phyloP scores from a whole-genome alignment of 2,329 filamentous ascomycete genomes.

The Aspergillus sclerotialis region DNA sequence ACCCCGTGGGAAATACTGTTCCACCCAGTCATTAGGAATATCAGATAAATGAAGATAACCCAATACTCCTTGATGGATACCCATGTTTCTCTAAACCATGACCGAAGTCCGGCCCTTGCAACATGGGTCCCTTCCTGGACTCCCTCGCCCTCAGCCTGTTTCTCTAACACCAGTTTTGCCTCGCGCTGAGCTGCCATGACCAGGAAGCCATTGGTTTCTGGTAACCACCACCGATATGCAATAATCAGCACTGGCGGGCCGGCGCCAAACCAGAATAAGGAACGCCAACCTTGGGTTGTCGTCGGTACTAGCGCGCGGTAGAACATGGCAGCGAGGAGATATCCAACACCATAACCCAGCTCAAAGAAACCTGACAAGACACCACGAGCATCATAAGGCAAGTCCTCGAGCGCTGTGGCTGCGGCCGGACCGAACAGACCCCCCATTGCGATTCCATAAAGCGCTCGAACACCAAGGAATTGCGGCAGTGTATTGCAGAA shows the following conservation, averaged over 20 bases:
- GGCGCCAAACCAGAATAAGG: background rate
- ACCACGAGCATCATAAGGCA: conserved; percentile 61
- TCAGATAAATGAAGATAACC: conserved; percentile 70
- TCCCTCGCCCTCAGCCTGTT: background rate
- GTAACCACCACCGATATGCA: background rate
- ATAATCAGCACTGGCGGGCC: background rate
- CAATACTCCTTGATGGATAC: conserved; percentile 63
- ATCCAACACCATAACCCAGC: conserved; percentile 74
- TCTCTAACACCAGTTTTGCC: background rate
- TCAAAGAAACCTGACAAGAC: conserved; percentile 77
- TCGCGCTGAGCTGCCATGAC: background rate
- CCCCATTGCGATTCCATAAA: conserved; percentile 76
- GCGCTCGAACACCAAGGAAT: conserved; percentile 65
- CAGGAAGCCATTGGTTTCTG: background rate
- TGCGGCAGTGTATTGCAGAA: conserved; percentile 65
- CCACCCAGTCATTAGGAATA: conserved; percentile 67
- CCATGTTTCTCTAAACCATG: conserved; percentile 64
- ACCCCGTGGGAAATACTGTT: background rate
- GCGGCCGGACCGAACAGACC: conserved; percentile 74
- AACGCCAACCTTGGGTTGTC: background rate
- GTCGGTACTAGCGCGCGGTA: conserved; percentile 50
- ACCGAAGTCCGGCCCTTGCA: conserved; percentile 39
- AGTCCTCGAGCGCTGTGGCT: conserved; percentile 70
- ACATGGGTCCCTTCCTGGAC: background rate
- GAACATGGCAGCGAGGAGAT: conserved; percentile 64